phyloP scores from a whole-genome alignment of 2,329 filamentous ascomycete species.

The Albophoma yamanashiensis region DNA sequence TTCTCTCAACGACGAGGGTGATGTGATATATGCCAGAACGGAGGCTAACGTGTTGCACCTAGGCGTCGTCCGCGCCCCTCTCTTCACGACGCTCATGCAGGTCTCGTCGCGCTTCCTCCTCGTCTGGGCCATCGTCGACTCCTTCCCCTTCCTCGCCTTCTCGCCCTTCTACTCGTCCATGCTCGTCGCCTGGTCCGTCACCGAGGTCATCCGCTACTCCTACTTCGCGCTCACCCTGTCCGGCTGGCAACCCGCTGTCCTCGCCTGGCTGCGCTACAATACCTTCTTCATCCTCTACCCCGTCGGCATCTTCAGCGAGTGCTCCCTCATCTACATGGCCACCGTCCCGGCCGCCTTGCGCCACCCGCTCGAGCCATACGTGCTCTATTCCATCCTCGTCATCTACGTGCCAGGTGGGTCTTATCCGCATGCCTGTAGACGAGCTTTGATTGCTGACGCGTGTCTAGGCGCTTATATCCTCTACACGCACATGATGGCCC shows the following conservation, averaged over 20 bases:
- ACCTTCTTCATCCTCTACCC: slow-evolving; percentile 92
- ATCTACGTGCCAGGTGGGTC: slow-evolving; percentile 71
- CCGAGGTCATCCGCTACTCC: slow-evolving; percentile 86
- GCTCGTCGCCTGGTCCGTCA: slow-evolving; percentile 80
- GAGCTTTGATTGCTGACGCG: slow-evolving; percentile 1
- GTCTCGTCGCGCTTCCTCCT: slow-evolving; percentile 79
- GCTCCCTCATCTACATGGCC: slow-evolving; percentile 64
- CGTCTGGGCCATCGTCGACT: slow-evolving; percentile 73
- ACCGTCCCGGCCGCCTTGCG: slow-evolving; percentile 44
- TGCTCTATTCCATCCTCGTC: slow-evolving; percentile 53
- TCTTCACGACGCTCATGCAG: slow-evolving; percentile 82
- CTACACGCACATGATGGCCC: slow-evolving; percentile 90
- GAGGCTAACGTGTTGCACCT: neutral
- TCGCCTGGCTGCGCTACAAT: slow-evolving; percentile 83
- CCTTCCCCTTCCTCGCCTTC: slow-evolving; percentile 56
- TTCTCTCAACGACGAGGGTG: too few species aligned
- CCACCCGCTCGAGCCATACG: slow-evolving; percentile 41
- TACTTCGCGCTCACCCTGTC: slow-evolving; percentile 74
- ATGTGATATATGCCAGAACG: neutral
- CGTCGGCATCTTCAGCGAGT: slow-evolving; percentile 81
- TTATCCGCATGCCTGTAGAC: neutral
- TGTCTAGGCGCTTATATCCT: slow-evolving; percentile 60
- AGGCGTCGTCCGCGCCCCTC: slow-evolving; percentile 78
- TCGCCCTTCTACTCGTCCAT: slow-evolving; percentile 61
- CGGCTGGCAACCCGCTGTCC: slow-evolving; percentile 47